Percentiles rank a stretch among this genome's conserved stretches.
Evolutionary conservation across 352 stramenopile species (phyloP).

Genomic region (Globisporangium irregulare): DNA sequence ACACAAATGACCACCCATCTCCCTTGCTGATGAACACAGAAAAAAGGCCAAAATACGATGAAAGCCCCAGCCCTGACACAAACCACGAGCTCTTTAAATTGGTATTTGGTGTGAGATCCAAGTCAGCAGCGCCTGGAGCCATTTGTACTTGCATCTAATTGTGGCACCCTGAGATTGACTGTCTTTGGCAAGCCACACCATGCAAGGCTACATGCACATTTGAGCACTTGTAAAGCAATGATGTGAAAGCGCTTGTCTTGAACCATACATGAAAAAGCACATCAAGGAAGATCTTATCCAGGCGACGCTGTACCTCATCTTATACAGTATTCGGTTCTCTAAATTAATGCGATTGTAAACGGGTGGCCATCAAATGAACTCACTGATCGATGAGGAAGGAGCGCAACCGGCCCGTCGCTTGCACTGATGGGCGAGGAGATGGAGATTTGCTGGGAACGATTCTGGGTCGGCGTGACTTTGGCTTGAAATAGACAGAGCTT

Average conservation of each 20-base stretch:
- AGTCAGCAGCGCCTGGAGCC: neutral
- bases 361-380: neutral
- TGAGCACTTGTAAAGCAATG: too few relatives aligned
- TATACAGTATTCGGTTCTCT: too few relatives aligned
- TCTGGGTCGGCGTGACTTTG: neutral
- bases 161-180: too few relatives aligned
- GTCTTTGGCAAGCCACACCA: too few relatives aligned
- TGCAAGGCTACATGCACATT: too few relatives aligned
- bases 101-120: neutral
- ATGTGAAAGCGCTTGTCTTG: too few relatives aligned
- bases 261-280: too few relatives aligned
- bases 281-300: too few relatives aligned
- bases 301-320: too few relatives aligned
- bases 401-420: neutral
- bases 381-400: neutral
- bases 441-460: conserved; percentile 3
- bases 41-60: neutral
- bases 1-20: neutral
- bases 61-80: neutral
- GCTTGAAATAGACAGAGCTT: neutral
- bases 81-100: neutral
- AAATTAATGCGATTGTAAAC: neutral
- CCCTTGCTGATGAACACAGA: neutral
- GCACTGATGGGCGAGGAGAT: neutral
- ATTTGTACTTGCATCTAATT: too few relatives aligned